These are phyloP conservation scores for Nakaseomyces delphensis DNA, from an alignment of 1,139 yeast genomes.

Conservation along the genomic window DNA sequence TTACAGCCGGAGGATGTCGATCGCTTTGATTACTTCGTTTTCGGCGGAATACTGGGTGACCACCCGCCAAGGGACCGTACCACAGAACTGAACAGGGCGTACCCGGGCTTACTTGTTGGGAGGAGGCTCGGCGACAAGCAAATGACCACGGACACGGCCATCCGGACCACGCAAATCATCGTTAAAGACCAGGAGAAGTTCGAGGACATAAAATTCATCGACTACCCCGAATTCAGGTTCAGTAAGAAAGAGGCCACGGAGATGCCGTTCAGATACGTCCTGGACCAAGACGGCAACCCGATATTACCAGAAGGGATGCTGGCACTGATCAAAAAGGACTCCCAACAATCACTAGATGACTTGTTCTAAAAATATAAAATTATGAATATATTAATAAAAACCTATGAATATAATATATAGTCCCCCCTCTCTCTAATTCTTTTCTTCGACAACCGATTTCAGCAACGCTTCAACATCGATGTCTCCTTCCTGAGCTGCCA, in stretches of 20 bases:
- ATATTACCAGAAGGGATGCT: constrained; percentile 90
- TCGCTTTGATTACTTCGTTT: constrained; percentile 75
- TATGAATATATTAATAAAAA: neutral
- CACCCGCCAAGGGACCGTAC: constrained; percentile 97
- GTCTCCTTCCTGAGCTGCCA: constrained; percentile 40
- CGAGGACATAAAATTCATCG: constrained; percentile 71
- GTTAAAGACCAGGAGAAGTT: constrained; percentile 48
- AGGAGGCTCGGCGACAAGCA: constrained; percentile 80
- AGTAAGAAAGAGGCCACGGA: constrained; percentile 86
- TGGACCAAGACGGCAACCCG: constrained; percentile 49
- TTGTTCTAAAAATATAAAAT: constrained; percentile 12
- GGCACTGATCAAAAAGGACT: constrained; percentile 72
- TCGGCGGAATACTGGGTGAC: constrained; percentile 94
- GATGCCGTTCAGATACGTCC: constrained; percentile 92
- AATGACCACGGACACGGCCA: constrained; percentile 97
- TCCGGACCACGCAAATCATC: constrained; percentile 77
- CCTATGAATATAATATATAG: neutral
- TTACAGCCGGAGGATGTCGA: constrained; percentile 59
- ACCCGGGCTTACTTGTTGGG: constrained; percentile 61
- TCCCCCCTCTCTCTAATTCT: too few relatives aligned
- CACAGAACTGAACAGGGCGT: constrained; percentile 68
- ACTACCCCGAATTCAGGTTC: constrained; percentile 88
- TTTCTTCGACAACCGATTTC: constrained; percentile 27
- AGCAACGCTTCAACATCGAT: constrained; percentile 54
- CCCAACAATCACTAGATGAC: constrained; percentile 63